A percentile compares a stretch with the other conserved stretches of the same genome.
Conservation (phyloP, 345 rosid genomes). For the Eucalyptus brandiana region DNA sequence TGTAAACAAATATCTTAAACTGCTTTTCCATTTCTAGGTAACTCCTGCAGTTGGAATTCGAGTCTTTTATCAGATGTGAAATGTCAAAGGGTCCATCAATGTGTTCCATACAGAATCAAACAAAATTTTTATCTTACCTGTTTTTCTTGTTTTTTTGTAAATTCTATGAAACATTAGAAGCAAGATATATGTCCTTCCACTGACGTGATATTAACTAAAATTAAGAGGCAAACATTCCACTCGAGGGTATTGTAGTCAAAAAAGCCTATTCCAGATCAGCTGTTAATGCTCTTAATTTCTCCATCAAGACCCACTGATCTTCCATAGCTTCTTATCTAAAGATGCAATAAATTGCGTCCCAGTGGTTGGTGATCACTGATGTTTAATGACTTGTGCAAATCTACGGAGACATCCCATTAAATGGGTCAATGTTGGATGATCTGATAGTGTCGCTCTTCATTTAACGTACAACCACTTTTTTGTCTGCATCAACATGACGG, state of each 20-base stretch:
- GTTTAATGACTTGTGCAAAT: background rate
- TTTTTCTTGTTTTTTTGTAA: background rate
- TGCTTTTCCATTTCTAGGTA: conserved; percentile 83
- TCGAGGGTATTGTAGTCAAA: background rate
- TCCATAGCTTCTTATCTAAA: background rate
- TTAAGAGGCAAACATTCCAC: background rate
- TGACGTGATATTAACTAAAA: background rate
- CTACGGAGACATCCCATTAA: background rate
- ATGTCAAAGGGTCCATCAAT: too few relatives aligned
- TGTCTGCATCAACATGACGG: background rate
- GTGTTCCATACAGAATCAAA: background rate
- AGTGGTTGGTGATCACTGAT: background rate
- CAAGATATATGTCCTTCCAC: background rate
- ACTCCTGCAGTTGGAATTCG: conserved; percentile 31
- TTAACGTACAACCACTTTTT: background rate
- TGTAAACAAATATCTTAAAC: conserved; percentile 65
- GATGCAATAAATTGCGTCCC: background rate
- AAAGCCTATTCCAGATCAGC: background rate
- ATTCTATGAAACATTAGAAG: background rate
- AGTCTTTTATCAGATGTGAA: background rate
- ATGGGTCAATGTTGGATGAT: background rate
- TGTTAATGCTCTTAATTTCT: background rate
- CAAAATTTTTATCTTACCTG: background rate
- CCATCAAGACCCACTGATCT: background rate
- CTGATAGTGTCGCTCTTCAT: background rate